A percentile compares a stretch with the other conserved stretches of the same genome.
phyloP scores from a whole-genome alignment of 306 rosid genomes.

The Rosa lucieae region DNA sequence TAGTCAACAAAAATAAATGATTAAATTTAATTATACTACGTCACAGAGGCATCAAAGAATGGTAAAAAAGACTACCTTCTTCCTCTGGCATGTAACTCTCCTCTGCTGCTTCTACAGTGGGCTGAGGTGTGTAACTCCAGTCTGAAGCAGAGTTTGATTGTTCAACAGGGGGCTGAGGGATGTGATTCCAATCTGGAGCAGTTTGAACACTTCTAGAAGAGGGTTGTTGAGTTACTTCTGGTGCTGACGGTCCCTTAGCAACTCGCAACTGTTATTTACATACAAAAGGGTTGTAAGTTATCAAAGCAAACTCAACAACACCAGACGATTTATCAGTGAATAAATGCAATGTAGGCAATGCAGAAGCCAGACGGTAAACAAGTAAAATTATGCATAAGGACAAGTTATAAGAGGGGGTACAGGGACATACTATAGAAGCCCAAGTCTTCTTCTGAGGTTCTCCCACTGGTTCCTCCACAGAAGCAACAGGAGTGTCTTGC shows the following conservation, averaged over 20 bases:
- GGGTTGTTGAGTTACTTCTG: slow-evolving; percentile 44
- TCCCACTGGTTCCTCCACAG: slow-evolving; percentile 64
- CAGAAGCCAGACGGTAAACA: not conserved
- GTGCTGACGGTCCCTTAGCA: slow-evolving; percentile 57
- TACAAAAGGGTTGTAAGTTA: not conserved
- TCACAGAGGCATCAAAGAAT: not conserved
- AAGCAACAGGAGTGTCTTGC: slow-evolving; percentile 49
- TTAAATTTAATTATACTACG: not conserved
- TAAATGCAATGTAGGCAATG: not conserved
- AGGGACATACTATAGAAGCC: slow-evolving; percentile 81
- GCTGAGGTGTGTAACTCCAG: slow-evolving; percentile 43
- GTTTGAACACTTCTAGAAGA: slow-evolving; percentile 46
- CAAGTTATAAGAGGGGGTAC: not conserved
- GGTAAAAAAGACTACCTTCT: slow-evolving; percentile 56
- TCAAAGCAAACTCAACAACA: not conserved
- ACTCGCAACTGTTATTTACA: slow-evolving; percentile 60
- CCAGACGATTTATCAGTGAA: not conserved
- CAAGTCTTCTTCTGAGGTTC: slow-evolving; percentile 81
- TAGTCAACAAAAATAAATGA: not conserved
- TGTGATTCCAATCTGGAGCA: slow-evolving; percentile 61
- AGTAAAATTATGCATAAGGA: not conserved
- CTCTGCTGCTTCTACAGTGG: slow-evolving; percentile 55
- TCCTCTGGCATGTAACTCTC: slow-evolving; percentile 69
- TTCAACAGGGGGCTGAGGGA: slow-evolving; percentile 62
- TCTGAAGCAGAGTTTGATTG: slow-evolving; percentile 46